Conservation (phyloP, 1,284 basidiomycete genomes). For the Trichosporon sp. region DNA sequence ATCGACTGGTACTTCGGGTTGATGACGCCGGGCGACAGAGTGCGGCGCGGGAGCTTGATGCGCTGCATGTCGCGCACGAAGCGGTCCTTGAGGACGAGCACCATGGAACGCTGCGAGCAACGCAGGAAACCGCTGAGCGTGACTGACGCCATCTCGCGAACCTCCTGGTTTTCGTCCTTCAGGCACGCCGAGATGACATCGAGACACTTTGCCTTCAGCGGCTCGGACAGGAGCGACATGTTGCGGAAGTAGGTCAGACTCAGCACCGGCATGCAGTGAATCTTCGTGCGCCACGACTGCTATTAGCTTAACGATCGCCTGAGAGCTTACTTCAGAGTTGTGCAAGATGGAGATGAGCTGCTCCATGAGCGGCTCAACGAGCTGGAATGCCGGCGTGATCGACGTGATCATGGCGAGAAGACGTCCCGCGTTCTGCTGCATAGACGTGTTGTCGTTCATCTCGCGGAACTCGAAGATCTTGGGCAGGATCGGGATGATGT, state of each 20-base stretch:
- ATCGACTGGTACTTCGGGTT: slow-evolving; percentile 66
- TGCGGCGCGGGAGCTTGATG: slow-evolving; percentile 65
- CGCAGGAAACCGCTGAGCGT: slow-evolving; percentile 84
- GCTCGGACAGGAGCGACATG: slow-evolving; percentile 66
- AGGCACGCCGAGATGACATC: slow-evolving; percentile 61
- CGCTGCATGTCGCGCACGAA: slow-evolving; percentile 65
- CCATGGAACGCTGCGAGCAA: slow-evolving; percentile 85
- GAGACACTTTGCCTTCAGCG: slow-evolving; percentile 65
- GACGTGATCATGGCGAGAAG: slow-evolving; percentile 51
- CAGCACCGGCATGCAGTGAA: slow-evolving; percentile 53
- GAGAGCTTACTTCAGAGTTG: slow-evolving; percentile 42
- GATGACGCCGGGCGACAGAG: slow-evolving; percentile 54
- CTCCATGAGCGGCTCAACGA: slow-evolving; percentile 50
- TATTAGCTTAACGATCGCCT: background rate
- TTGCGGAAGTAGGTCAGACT: slow-evolving; percentile 56
- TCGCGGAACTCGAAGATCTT: slow-evolving; percentile 51
- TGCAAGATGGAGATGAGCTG: slow-evolving; percentile 49
- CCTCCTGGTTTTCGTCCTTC: slow-evolving; percentile 86
- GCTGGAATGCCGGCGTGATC: slow-evolving; percentile 51
- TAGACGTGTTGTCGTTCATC: slow-evolving; percentile 49
- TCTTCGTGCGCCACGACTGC: slow-evolving; percentile 52
- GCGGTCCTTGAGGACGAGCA: slow-evolving; percentile 79
- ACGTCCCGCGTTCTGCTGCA: slow-evolving; percentile 47
- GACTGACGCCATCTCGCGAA: slow-evolving; percentile 87
- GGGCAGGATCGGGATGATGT: slow-evolving; percentile 66